Evolutionary conservation across 441 rosid genomes (phyloP), one percentile per base, ranked within the genome.

Genomic region (Theobroma grandiflorum): DNA sequence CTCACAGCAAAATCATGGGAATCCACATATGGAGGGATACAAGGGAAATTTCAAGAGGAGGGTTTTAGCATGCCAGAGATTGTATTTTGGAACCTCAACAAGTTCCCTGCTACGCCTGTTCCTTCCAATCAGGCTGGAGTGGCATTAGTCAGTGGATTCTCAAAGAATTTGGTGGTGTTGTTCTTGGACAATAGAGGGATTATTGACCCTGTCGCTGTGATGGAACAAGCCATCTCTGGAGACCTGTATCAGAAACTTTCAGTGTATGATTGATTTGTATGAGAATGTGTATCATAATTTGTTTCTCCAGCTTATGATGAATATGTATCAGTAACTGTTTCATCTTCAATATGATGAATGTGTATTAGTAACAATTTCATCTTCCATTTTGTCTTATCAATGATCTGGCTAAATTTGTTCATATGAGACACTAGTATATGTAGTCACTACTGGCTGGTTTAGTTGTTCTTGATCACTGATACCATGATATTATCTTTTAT

Each of bases 111-210:
- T 0, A 87, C 87, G 11, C 88, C 88, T 0, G 89, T 88, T 71
- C 70, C 49, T 2, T 84, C 76, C 2, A 59, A 59, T 18, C 87
- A 84, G 79, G 76, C 43, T 52, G 84, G 89, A 65, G 87, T 88
- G 68, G 91, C 92, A 12, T n/a, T 89, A 78, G 87, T 84, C 33
- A 82, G 88, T 11, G 87, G 87, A 79, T 85, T 85, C 72, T 89
- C 88, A 15, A 90, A 86, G 87, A 90, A 90, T 74, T 63, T 85
- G 69, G 40, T 86, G 37, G 84, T 80, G 2, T 20, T 89, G 72
- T 88, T 90, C 86, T 80, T 85, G 77, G 92, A 89, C 6, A 83
- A 79, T 78, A 85, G 82, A 59, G 89, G 90, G 64, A 62, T 81
- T 74, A 82, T 86, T 73, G 72, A 78, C 40, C n/a, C 88, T 61